Evolutionary conservation across 257 asterid genomes (phyloP), one percentile per base, ranked within the genome.

Genomic region (Rauvolfia tetraphylla): DNA sequence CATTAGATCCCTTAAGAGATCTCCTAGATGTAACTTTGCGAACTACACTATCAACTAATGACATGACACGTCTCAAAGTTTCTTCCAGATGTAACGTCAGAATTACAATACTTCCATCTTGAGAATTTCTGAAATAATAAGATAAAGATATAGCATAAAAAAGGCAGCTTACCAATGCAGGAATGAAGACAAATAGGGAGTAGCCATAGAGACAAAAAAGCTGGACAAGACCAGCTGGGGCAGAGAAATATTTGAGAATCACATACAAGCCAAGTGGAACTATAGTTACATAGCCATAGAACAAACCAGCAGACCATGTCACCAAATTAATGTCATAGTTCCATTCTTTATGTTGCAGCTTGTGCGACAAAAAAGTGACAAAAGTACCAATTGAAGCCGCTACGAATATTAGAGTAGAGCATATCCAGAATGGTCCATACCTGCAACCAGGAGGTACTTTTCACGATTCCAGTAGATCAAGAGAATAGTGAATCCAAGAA

Each of bases 361-460:
- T 95, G 93, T 92, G 97, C 10, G 97, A 85, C 83, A 95, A 59
- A 79, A 90, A 95, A 81, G 98, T 91, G 42, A 93, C 93, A 84
- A 95, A 95, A 80, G 99, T 92, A 77, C 99, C 96, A 79, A 95
- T 92, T 72, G 98, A 82, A 73, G 99, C 99, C 0, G 99, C 99
- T 56, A 95, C 99, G 79, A 95, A 95, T 78, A 92, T 91, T 85
- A 95, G 82, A 76, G 98, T 95, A 44, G 96, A 91, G 93, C 99
- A 95, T 80, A 95, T 95, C 99, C 99, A 95, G 89, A 95, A 95
- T 71, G 99, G 99, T 62, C 99, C 99, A 72, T 95, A 95, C 87
- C 98, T 95, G 88, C 74, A 71, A 76, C 17, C 36, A 80, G 57
- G 53, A 76, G 72, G n/a, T 46, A 41, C 20, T 11, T 73, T 29